Conservation (phyloP, 306 rosid species). For the Fagus crenata region DNA sequence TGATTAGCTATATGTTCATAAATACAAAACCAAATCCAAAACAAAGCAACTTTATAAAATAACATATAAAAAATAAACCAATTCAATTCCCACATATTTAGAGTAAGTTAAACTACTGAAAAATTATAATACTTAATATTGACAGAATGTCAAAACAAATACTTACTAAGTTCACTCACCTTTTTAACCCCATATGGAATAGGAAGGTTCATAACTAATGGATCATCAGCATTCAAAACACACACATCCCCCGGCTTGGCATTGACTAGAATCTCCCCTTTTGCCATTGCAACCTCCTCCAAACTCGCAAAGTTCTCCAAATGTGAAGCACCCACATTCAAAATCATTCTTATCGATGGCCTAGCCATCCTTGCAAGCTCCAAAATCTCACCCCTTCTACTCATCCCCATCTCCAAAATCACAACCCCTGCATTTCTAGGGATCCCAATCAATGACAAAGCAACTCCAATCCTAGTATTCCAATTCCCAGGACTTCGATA, state of each 20-base stretch:
- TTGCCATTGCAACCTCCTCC: constrained; percentile 33
- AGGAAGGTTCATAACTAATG: constrained; percentile 35
- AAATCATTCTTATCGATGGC: constrained; percentile 27
- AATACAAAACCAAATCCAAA: neutral
- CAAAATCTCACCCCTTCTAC: constrained; percentile 27
- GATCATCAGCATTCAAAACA: constrained; percentile 41
- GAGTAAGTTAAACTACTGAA: neutral
- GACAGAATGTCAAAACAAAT: neutral
- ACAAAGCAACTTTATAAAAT: constrained; percentile 1
- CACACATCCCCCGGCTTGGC: constrained; percentile 34
- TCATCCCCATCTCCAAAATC: constrained; percentile 38
- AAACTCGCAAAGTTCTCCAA: constrained; percentile 24
- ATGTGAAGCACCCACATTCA: constrained; percentile 36
- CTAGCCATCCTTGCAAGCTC: constrained; percentile 32
- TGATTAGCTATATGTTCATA: neutral
- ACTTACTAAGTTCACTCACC: constrained; percentile 15
- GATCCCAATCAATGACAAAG: constrained; percentile 37
- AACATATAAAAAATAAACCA: neutral
- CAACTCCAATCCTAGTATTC: constrained; percentile 36
- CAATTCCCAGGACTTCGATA: constrained; percentile 33
- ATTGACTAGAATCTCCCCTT: constrained; percentile 32
- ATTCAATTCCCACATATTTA: neutral
- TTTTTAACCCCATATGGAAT: constrained; percentile 32
- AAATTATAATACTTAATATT: neutral
- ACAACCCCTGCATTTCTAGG: constrained; percentile 27